A percentile compares a stretch with the other conserved stretches of the same genome.
phyloP scores from a whole-genome alignment of 371 early-diverging fungal genomes.

The Sporodiniella umbellata region DNA sequence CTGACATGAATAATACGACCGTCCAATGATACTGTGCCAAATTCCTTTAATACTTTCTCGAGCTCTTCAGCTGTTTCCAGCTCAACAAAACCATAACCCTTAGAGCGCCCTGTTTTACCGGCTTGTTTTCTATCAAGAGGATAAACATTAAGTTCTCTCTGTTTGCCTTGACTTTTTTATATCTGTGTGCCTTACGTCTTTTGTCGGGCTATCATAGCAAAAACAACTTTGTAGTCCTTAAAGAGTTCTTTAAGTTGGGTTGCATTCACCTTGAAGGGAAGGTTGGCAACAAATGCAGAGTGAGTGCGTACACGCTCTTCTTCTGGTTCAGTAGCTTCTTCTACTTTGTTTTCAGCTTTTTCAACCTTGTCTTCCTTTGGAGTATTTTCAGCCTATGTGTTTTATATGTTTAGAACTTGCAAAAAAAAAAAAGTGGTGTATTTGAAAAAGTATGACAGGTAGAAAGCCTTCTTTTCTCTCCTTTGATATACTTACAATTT shows the following conservation, averaged over 20 bases:
- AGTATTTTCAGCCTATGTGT: too few species aligned
- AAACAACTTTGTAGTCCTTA: conserved; percentile 71
- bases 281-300: conserved; percentile 89
- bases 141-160: not conserved
- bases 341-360: conserved; percentile 3
- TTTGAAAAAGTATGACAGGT: not conserved
- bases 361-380: not conserved
- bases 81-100: conserved; percentile 94
- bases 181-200: conserved; percentile 19
- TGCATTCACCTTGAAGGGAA: conserved; percentile 82
- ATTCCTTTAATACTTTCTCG: conserved; percentile 66
- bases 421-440: too few species aligned
- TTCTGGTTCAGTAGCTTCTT: not conserved
- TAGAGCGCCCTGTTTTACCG: conserved; percentile 59
- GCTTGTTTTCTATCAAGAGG: not conserved
- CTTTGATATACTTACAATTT: not conserved
- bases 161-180: not conserved
- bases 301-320: conserved; percentile 58
- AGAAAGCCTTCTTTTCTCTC: too few species aligned
- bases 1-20: conserved; percentile 71
- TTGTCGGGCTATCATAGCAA: conserved; percentile 70
- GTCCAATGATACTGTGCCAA: conserved; percentile 59
- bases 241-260: conserved; percentile 76
- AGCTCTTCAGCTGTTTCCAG: conserved; percentile 79
- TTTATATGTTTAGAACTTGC: not conserved